Base-by-base conservation (phyloP, 306 rosid genomes). In the Cicer cuneatum region DNA sequence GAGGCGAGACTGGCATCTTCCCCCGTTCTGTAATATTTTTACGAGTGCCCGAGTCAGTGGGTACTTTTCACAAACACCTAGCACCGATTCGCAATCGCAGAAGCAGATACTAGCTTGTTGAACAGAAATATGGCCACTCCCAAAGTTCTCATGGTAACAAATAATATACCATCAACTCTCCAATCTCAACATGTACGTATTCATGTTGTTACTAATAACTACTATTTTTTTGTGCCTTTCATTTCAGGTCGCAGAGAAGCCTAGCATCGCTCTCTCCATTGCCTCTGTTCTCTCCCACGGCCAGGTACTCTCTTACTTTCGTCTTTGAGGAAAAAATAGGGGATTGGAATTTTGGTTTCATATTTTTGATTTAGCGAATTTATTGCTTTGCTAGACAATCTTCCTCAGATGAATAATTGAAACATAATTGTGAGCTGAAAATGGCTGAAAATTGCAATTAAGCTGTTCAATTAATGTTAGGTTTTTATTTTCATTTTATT, bases 171-270 rank as follows among this genome's bases (percentile, higher is more conserved):
- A 61, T 45, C 29, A 42, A 65, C 47, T 65, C 73, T 38, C 67
- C 24, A 52, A 29, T 69, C 16, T 12, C 16, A 41, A 1, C 12
- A 7, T 7, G 19, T 53, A 56, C 40, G 33, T 43, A 13, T 47
- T 10, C 60, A 29, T 4, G 35, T 76, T 68, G 13, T 48, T 63
- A 41, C 76, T 73, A 10, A 38, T 29, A 29, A 29, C 35, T 29
- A 29, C 46, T 38, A 13, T 7, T 21, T 59, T 35, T 35, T 40
- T 68, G 56, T 60, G 70, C 42, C 9, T 77, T 81, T 21, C 78
- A 5, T 58, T 48, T 57, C 83, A 93, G 97, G 98, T 93, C 2
- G 96, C 94, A 9, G 97, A 93, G 90, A 93, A 93, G 85, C 98
- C 97, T 29, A 93, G 97, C 85, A 93, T 93, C 76, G 92, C 98